phyloP scores from a whole-genome alignment of 208 protist species.

The Crithidia thermophila region DNA sequence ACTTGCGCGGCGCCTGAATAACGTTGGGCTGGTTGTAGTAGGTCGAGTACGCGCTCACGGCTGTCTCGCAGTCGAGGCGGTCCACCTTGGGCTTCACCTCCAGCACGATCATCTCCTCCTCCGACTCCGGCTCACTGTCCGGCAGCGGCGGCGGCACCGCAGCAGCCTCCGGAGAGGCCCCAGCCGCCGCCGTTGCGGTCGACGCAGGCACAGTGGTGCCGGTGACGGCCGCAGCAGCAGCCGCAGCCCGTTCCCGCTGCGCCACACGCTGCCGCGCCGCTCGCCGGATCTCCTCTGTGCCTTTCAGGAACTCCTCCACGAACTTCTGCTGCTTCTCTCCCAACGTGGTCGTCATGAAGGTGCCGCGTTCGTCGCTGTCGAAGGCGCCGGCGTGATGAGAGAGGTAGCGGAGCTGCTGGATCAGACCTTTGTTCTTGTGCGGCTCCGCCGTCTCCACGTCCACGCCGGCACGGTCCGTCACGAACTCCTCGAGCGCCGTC shows the following conservation, averaged over 20 bases:
- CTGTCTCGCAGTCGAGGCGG: conserved; percentile 86
- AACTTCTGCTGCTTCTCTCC: conserved; percentile 82
- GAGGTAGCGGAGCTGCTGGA: conserved; percentile 78
- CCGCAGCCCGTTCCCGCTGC: conserved; percentile 13
- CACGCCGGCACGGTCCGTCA: conserved; percentile 69
- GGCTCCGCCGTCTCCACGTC: conserved; percentile 70
- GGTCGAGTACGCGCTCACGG: conserved; percentile 72
- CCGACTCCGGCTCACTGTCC: conserved; percentile 35
- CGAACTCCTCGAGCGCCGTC: conserved; percentile 81
- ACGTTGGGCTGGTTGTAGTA: conserved; percentile 92
- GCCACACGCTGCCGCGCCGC: conserved; percentile 51
- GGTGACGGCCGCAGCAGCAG: background rate
- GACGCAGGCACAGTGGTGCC: background rate
- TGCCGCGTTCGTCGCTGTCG: conserved; percentile 55
- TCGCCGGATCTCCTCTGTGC: conserved; percentile 71
- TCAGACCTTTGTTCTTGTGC: conserved; percentile 77
- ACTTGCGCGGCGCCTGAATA: conserved; percentile 53
- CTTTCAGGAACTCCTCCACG: conserved; percentile 55
- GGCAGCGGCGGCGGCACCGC: too few species aligned
- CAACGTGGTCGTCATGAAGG: conserved; percentile 67
- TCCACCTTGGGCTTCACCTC: conserved; percentile 44
- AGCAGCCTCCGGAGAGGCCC: background rate
- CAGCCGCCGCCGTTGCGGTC: background rate
- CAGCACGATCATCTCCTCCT: conserved; percentile 52
- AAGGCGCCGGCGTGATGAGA: conserved; percentile 57